Conservation (phyloP, 352 stramenopile species). For the Peronospora farinosa region DNA sequence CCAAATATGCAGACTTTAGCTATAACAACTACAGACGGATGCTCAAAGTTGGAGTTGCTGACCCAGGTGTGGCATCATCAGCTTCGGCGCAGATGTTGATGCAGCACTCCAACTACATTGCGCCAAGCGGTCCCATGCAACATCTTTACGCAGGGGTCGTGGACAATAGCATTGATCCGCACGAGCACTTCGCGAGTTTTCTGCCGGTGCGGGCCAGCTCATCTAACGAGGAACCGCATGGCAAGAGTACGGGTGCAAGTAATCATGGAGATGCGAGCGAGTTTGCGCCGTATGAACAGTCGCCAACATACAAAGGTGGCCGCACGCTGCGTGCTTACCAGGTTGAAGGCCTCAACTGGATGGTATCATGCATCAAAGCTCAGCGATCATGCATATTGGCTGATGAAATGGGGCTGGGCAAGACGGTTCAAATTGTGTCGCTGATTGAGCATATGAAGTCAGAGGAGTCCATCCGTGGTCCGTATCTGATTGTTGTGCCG, state of each 20-base stretch:
- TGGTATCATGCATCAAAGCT: constrained; percentile 83
- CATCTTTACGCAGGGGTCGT: constrained; percentile 82
- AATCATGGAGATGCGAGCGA: constrained; percentile 39
- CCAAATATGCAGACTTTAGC: constrained; percentile 62
- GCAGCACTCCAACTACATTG: constrained; percentile 56
- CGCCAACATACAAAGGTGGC: constrained; percentile 81
- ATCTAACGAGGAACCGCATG: not conserved
- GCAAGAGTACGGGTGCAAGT: constrained; percentile 11
- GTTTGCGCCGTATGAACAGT: constrained; percentile 87
- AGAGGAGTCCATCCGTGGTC: constrained; percentile 77
- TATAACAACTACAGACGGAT: constrained; percentile 60
- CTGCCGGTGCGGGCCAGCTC: constrained; percentile 37
- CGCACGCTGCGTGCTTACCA: constrained; percentile 78
- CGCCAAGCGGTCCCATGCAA: constrained; percentile 79
- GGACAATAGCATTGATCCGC: constrained; percentile 86
- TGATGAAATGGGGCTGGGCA: constrained; percentile 91
- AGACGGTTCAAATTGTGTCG: constrained; percentile 93
- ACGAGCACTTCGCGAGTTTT: constrained; percentile 87
- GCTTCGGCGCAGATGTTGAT: constrained; percentile 31
- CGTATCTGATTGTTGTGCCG: constrained; percentile 82
- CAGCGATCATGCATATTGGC: constrained; percentile 85
- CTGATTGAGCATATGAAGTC: constrained; percentile 87
- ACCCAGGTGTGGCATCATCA: constrained; percentile 24
- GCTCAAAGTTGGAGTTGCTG: constrained; percentile 52
- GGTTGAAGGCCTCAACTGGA: constrained; percentile 87